phyloP scores from a whole-genome alignment of 192 early-diverging fungal species.

The Coemansia sp. region DNA sequence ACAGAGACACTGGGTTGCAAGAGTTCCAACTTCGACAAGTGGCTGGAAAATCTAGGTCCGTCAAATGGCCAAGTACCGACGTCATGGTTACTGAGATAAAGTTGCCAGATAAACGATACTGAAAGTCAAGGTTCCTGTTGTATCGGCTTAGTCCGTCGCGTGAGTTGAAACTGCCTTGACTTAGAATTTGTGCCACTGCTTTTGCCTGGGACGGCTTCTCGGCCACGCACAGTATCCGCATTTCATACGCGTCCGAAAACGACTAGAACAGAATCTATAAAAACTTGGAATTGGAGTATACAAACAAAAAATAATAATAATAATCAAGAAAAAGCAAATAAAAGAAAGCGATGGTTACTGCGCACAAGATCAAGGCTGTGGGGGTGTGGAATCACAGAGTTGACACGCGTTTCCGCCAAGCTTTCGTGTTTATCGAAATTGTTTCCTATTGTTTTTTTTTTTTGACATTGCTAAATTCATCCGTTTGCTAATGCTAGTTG shows the following conservation, averaged over 20 bases:
- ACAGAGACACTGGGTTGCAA: conserved; percentile 64
- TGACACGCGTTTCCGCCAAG: not conserved
- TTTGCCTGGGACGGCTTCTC: conserved; percentile 93
- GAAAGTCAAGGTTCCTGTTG: conserved; percentile 84
- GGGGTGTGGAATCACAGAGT: too few species aligned
- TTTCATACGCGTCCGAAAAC: conserved; percentile 12
- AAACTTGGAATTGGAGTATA: conserved; percentile 5
- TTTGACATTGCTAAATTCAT: not conserved
- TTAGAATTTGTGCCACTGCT: conserved; percentile 76
- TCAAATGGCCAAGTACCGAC: conserved; percentile 79
- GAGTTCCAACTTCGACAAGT: conserved; percentile 65
- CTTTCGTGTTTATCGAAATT: not conserved
- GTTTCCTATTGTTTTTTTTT: not conserved
- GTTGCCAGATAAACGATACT: conserved; percentile 59
- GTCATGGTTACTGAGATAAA: conserved; percentile 78
- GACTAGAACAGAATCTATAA: not conserved
- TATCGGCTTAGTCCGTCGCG: conserved; percentile 57
- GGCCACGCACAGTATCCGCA: conserved; percentile 93
- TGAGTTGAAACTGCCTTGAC: conserved; percentile 48
- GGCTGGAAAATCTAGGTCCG: conserved; percentile 66
- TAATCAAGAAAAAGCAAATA: conserved; percentile 5
- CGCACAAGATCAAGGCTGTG: conserved; percentile 5
- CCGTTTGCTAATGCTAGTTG: not conserved
- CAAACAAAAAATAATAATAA: not conserved
- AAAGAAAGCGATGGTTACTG: not conserved